Evolutionary conservation across 2,329 filamentous ascomycete species (phyloP), one percentile per base, ranked within the genome.

Genomic region (Fusarium equiseti): DNA sequence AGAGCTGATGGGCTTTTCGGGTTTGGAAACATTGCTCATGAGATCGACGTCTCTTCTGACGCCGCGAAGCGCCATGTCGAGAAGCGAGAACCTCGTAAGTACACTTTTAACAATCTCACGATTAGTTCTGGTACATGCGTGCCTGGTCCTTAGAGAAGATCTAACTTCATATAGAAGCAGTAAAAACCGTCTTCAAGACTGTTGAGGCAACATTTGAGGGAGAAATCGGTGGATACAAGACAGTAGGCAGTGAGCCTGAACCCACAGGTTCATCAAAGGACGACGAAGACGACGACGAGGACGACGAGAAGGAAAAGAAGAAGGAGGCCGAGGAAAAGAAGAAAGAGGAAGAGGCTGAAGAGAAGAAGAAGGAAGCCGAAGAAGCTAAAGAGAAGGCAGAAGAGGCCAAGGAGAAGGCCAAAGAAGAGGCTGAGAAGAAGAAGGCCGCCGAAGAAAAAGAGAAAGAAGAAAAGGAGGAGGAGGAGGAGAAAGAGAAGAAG

Each of bases 211-310:
- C 79, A 7, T 85, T 85, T 40, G 76, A 78, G 38, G 83, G 82
- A n/a, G 74, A 77, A 8, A 77, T 85, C 59, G 83, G 82, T 53
- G 83, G 83, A 27, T 85, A 81, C 59, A 78, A 78, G 35, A 85
- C 83, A 8, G 51, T 81, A 12, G 74, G 63, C 12, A 40, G 60
- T 11, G 66, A 72, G 24, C 42, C 65, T 8, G 53, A 69, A 46
- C 50, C 66, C 16, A 74, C 75, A 3, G 49, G 49, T 20, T 67
- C 49, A 40, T 62, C 63, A 46, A 66, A 56, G 38, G 24, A 54
- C 38, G 29, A 64, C 18, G 46, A 53, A 3, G 48, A 66, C 4
- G 66, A 68, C 20, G 48, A 62, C n/a, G 60, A 69, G 7, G 40
- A 56, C 46, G 24, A 54, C 22, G 22, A 50, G 6, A 24, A 68